Evolutionary conservation across 106 monocot species (phyloP), one percentile per base, ranked within the genome.

Genomic region (Amphibolis antarctica): DNA sequence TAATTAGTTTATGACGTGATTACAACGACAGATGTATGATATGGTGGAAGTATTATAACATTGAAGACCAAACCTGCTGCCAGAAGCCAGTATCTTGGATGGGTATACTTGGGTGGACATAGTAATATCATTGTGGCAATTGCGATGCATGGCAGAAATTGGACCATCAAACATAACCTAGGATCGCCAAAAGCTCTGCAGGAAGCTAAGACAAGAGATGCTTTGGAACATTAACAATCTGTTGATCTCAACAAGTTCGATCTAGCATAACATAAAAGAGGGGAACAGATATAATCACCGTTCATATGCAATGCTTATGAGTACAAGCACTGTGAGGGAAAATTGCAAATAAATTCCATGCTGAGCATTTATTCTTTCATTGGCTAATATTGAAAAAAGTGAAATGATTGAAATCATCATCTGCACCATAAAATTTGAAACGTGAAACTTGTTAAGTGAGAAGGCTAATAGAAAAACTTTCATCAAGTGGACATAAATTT

Each of bases 61-160:
- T 56, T 25, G 56, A 64, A 28, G 67, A 28, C 24, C 57, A 5
- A 15, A 91, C 93, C 93, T 88, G 85, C 64, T 50, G 88, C 88
- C 66, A 69, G 77, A 62, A 81, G 75, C 93, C 93, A 93, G 71
- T 71, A 85, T 70, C 78, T 77, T 57, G 93, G 85, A 81, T 88
- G 88, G 15, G 81, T 85, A 62, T 93, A 86, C 57, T 88, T 93
- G 0, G 88, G 83, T 46, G 83, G 83, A 45, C 85, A 73, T 68
- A 88, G 60, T 51, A 83, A 77, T 24, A 84, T 66, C 71, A 89
- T 62, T 28, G 68, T 59, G 67, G 88, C 85, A 65, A 93, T 85
- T 50, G 67, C 77, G 52, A 89, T 54, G 62, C 78, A 83, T 30
- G 85, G 83, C 57, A 88, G 45, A 63, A 79, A 43, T 50, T 81